Evolutionary conservation across 78 protist species (phyloP).

Genomic region (Polysphondylium violaceum): DNA sequence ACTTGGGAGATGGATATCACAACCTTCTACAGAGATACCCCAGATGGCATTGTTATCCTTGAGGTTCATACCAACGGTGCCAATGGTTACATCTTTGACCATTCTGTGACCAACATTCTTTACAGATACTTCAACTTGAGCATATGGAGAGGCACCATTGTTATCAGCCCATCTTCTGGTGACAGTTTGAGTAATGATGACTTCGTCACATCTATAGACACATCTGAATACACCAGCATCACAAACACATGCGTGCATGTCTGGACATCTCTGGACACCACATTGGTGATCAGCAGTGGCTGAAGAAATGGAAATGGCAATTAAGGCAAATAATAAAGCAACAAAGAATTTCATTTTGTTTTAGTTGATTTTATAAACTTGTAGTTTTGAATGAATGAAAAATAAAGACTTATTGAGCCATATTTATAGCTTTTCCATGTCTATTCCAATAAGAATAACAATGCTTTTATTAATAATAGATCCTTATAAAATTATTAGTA

Average conservation of each 20-base stretch:
- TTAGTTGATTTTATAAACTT: too few species aligned
- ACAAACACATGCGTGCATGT: constrained; percentile 31
- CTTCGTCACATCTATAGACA: constrained; percentile 22
- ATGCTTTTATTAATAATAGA: too few species aligned
- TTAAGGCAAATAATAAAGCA: constrained; percentile 1
- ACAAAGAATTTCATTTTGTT: constrained; percentile 13
- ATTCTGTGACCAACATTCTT: not conserved
- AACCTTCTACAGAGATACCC: too few species aligned
- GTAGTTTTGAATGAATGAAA: too few species aligned
- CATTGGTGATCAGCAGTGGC: constrained; percentile 18
- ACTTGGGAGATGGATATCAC: not conserved
- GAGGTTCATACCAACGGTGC: constrained; percentile 18
- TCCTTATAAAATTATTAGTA: too few species aligned
- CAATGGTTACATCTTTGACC: constrained; percentile 28
- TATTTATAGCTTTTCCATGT: too few species aligned
- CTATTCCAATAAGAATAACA: too few species aligned
- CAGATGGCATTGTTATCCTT: not conserved
- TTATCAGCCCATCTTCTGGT: constrained; percentile 34
- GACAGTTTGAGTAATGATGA: constrained; percentile 3
- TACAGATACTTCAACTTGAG: constrained; percentile 39
- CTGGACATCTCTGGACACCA: constrained; percentile 17
- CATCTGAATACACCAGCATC: constrained; percentile 19
- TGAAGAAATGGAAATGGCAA: constrained; percentile 3
- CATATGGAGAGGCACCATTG: constrained; percentile 1
- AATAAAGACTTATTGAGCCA: too few species aligned